phyloP scores from a whole-genome alignment of 169 alveolate species.

The Cryptosporidium parvum region DNA sequence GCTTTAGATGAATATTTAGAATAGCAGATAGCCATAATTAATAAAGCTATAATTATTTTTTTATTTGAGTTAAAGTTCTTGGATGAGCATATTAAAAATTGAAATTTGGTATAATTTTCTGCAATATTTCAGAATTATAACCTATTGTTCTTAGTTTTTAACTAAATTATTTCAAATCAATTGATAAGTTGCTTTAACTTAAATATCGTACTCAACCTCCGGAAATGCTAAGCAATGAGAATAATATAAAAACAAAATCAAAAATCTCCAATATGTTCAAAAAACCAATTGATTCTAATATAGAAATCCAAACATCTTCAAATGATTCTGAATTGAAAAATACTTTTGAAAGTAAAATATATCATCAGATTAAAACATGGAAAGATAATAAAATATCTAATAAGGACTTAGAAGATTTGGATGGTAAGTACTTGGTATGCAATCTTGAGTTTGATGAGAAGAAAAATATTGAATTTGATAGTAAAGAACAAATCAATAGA shows the following conservation, averaged over 20 bases:
- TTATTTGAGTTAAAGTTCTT: not conserved
- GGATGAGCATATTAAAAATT: not conserved
- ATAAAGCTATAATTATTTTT: not conserved
- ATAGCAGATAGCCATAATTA: not conserved
- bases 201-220: not conserved
- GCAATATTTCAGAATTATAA: not conserved
- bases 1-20: constrained; percentile 10
- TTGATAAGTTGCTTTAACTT: not conserved
- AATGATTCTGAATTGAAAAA: not conserved
- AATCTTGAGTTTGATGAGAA: constrained; percentile 14
- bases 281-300: not conserved
- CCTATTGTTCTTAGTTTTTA: not conserved
- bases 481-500: not conserved
- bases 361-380: constrained; percentile 43
- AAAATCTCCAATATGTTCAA: not conserved
- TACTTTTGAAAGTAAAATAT: not conserved
- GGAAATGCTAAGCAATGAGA: not conserved
- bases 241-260: not conserved
- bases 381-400: not conserved
- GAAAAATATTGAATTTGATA: not conserved
- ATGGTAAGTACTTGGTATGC: not conserved
- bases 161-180: not conserved
- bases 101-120: not conserved
- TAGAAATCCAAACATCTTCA: not conserved
- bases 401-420: not conserved